Evolutionary conservation across 768 basidiomycete species (phyloP).

Genomic region (Leucosporidium scottii): DNA sequence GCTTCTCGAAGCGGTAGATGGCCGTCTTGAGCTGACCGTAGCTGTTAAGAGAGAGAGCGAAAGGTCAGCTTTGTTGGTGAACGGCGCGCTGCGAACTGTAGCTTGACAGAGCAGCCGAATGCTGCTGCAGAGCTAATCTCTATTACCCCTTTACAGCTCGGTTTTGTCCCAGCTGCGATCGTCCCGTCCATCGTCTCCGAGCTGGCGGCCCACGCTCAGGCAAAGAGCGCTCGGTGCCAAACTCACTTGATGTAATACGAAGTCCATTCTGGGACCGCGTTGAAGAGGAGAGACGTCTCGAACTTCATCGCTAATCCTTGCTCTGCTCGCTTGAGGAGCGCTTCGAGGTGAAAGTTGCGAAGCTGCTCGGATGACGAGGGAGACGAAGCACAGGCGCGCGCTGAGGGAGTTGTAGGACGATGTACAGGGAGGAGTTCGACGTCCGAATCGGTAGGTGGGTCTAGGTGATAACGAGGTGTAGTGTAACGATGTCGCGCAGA

Average conservation of each 20-base stretch:
- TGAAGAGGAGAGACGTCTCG: constrained; percentile 68
- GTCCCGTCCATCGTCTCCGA: neutral
- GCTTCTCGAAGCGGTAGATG: constrained; percentile 78
- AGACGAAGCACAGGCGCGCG: too few relatives aligned
- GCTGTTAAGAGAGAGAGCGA: constrained; percentile 43
- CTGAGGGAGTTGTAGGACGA: too few relatives aligned
- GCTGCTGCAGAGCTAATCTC: too few relatives aligned
- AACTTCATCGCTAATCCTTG: constrained; percentile 28
- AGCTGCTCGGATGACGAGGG: too few relatives aligned
- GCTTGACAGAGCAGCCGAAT: too few relatives aligned
- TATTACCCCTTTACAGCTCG: neutral
- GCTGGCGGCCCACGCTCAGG: neutral
- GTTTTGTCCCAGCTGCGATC: neutral
- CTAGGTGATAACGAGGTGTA: too few relatives aligned
- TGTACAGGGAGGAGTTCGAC: too few relatives aligned
- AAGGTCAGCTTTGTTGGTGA: neutral
- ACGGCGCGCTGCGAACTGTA: too few relatives aligned
- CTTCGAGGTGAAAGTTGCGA: too few relatives aligned
- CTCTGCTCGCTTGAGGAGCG: too few relatives aligned
- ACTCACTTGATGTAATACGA: constrained; percentile 81
- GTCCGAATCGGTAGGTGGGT: too few relatives aligned
- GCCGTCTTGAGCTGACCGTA: constrained; percentile 59
- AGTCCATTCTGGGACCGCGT: constrained; percentile 86
- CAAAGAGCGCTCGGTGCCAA: neutral
- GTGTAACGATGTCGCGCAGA: too few relatives aligned